phyloP scores from a whole-genome alignment of 768 basidiomycete genomes.

The Lactifluus piperatus region DNA sequence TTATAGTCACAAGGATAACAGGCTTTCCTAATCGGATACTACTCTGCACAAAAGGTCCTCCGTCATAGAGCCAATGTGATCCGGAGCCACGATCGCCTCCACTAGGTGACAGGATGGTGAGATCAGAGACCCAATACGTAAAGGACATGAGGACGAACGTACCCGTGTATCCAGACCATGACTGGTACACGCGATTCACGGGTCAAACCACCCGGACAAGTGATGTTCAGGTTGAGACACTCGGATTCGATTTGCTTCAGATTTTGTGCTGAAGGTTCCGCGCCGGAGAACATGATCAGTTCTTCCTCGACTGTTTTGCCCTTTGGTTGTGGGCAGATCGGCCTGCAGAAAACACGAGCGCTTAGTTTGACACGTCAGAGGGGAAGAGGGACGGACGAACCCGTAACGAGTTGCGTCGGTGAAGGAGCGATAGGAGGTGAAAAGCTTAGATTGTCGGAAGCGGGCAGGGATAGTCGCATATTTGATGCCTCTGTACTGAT shows the following conservation, averaged over 20 bases:
- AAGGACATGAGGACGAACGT: conserved; percentile 22
- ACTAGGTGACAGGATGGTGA: conserved; percentile 29
- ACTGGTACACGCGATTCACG: conserved; percentile 54
- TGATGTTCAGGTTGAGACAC: conserved; percentile 74
- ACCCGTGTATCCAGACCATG: conserved; percentile 88
- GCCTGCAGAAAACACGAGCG: conserved; percentile 32
- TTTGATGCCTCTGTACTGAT: conserved; percentile 73
- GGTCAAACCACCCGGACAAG: conserved; percentile 52
- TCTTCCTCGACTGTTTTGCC: conserved; percentile 46
- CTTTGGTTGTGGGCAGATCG: conserved; percentile 64
- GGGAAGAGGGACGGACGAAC: conserved; percentile 32
- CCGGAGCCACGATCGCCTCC: conserved; percentile 68
- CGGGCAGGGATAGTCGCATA: conserved; percentile 67
- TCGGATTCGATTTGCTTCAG: conserved; percentile 67
- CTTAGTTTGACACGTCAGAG: neutral
- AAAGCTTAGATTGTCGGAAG: conserved; percentile 64
- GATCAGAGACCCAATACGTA: neutral
- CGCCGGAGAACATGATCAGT: conserved; percentile 48
- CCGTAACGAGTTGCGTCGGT: conserved; percentile 61
- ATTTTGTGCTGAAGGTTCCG: conserved; percentile 43
- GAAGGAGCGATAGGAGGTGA: conserved; percentile 44
- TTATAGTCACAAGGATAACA: conserved; percentile 63
- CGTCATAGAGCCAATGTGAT: conserved; percentile 71
- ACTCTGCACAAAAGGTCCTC: conserved; percentile 59
- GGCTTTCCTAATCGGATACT: conserved; percentile 56